Conservation (phyloP, 768 basidiomycete genomes). For the Coprinopsis cinerea region DNA sequence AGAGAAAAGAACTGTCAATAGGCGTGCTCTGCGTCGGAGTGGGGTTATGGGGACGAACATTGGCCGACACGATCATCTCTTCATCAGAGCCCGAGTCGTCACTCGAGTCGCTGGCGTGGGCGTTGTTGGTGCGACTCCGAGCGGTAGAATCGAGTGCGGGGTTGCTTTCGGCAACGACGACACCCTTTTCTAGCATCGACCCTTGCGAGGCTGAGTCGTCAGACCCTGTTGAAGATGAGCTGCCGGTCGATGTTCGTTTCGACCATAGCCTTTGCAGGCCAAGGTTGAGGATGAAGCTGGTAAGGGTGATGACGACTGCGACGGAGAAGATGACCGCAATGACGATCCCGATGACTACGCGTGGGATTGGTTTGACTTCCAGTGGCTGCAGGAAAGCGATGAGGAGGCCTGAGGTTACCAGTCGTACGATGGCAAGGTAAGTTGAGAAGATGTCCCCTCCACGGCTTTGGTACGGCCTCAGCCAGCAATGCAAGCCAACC, state of each 20-base stretch:
- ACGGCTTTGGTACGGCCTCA: slow-evolving; percentile 61
- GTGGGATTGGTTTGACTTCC: slow-evolving; percentile 64
- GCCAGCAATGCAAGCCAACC: slow-evolving; percentile 42
- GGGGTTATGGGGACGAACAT: slow-evolving; percentile 42
- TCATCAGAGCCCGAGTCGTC: slow-evolving; percentile 11
- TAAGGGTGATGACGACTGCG: slow-evolving; percentile 60
- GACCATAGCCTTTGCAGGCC: slow-evolving; percentile 26
- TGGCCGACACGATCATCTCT: slow-evolving; percentile 11
- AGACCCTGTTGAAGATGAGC: slow-evolving; percentile 13
- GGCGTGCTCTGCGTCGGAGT: slow-evolving; percentile 43
- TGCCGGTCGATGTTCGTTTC: slow-evolving; percentile 6
- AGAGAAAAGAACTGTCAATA: slow-evolving; percentile 34
- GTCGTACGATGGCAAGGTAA: slow-evolving; percentile 60
- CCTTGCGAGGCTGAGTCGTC: slow-evolving; percentile 21
- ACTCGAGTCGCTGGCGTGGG: too few relatives aligned
- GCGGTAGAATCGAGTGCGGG: not conserved
- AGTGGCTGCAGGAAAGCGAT: slow-evolving; percentile 71
- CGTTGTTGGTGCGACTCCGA: too few relatives aligned
- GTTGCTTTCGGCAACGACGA: slow-evolving; percentile 4
- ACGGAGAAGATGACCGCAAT: slow-evolving; percentile 67
- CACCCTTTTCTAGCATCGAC: slow-evolving; percentile 37
- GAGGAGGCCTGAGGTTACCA: slow-evolving; percentile 65
- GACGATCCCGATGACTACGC: slow-evolving; percentile 76
- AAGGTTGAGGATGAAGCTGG: slow-evolving; percentile 56
- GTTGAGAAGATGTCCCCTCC: slow-evolving; percentile 66